phyloP scores from a whole-genome alignment of 2,329 filamentous ascomycete genomes.

The Xylaria sp. region DNA sequence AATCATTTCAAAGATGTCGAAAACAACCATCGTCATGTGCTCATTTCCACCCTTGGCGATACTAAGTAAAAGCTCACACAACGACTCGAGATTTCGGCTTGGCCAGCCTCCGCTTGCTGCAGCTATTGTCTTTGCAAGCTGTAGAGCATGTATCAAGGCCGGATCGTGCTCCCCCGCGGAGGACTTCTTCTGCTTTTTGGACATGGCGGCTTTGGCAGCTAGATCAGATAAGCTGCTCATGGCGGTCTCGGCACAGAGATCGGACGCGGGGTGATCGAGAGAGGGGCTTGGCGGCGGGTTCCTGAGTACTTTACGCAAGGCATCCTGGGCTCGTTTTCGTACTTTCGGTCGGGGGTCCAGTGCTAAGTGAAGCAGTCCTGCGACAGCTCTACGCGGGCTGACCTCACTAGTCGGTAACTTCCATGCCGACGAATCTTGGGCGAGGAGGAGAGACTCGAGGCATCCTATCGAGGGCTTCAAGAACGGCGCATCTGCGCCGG shows the following conservation, averaged over 20 bases:
- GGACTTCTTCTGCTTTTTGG: conserved; percentile 72
- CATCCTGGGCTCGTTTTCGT: conserved; percentile 89
- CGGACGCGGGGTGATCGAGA: conserved; percentile 90
- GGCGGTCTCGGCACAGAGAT: conserved; percentile 94
- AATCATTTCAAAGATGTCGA: conserved; percentile 97
- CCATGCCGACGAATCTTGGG: conserved; percentile 89
- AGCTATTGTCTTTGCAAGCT: conserved; percentile 89
- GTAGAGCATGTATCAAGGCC: conserved; percentile 85
- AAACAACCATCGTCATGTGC: conserved; percentile 93
- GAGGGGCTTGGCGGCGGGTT: conserved; percentile 89
- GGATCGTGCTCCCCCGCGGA: conserved; percentile 73
- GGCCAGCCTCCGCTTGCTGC: conserved; percentile 92
- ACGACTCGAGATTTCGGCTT: conserved; percentile 88
- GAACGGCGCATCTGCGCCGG: conserved; percentile 85
- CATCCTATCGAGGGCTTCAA: conserved; percentile 89
- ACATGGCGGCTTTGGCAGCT: conserved; percentile 63
- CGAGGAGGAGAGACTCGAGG: conserved; percentile 86
- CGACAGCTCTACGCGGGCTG: conserved; percentile 84
- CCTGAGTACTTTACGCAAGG: conserved; percentile 80
- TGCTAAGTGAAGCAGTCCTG: conserved; percentile 82
- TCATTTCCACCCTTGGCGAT: conserved; percentile 92
- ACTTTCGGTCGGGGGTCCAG: conserved; percentile 92
- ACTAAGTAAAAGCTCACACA: conserved; percentile 86
- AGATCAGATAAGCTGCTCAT: conserved; percentile 80
- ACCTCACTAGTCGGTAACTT: conserved; percentile 82